Evolutionary conservation across 1,284 basidiomycete genomes (phyloP).

Genomic region (Microbotryum lychnidis-dioicae): DNA sequence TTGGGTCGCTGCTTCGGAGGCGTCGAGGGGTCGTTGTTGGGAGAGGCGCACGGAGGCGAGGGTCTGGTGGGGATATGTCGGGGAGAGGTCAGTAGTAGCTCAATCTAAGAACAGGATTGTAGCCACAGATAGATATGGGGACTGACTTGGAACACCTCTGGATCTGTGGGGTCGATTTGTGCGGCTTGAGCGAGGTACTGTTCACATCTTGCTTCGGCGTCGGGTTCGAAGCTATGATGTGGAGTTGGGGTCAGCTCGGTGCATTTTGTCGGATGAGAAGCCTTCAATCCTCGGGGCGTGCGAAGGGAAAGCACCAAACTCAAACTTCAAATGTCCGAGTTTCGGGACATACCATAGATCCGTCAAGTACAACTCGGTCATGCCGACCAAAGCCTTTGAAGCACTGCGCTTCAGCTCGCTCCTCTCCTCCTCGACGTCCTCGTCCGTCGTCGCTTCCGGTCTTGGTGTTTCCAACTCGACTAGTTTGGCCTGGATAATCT

Average conservation of each 20-base stretch:
- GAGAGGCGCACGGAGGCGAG: constrained; percentile 84
- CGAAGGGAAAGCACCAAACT: no score
- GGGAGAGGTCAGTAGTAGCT: neutral
- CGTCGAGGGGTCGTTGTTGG: constrained; percentile 72
- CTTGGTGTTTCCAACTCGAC: constrained; percentile 38
- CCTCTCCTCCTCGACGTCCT: constrained; percentile 48
- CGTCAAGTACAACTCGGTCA: constrained; percentile 96
- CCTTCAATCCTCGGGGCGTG: no score
- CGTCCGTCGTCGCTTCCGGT: constrained; percentile 39
- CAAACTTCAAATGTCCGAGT: neutral
- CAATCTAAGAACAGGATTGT: neutral
- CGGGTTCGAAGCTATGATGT: constrained; percentile 61
- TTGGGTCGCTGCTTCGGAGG: constrained; percentile 58
- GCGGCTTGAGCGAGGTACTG: constrained; percentile 62
- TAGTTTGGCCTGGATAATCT: constrained; percentile 60
- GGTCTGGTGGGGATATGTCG: constrained; percentile 44
- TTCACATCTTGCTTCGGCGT: constrained; percentile 73
- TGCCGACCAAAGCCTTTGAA: constrained; percentile 75
- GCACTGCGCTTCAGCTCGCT: constrained; percentile 61
- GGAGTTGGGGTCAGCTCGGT: no score
- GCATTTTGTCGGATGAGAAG: neutral
- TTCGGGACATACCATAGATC: constrained; percentile 68
- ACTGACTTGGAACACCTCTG: constrained; percentile 55
- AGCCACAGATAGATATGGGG: neutral
- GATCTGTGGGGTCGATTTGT: constrained; percentile 62